Evolutionary conservation across 2,329 filamentous ascomycete species (phyloP).

Genomic region (Paecilomyces fulvus): DNA sequence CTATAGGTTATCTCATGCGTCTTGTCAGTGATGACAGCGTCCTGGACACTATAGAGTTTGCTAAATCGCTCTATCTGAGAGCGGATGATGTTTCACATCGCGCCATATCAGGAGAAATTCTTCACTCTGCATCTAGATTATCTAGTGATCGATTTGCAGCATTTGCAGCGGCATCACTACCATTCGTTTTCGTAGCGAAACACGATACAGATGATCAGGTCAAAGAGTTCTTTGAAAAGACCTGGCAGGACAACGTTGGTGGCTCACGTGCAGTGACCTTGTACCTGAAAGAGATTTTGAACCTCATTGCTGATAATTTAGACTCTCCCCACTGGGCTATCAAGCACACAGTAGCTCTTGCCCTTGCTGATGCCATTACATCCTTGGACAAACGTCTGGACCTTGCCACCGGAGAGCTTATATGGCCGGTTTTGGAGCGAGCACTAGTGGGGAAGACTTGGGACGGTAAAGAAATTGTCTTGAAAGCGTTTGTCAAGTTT

Average conservation of each 20-base stretch:
- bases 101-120: constrained; percentile 71
- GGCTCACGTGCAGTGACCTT: constrained; percentile 72
- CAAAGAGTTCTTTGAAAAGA: constrained; percentile 68
- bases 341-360: constrained; percentile 77
- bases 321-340: constrained; percentile 81
- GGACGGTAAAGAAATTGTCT: constrained; percentile 77
- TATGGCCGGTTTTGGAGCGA: constrained; percentile 82
- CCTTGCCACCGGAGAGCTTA: constrained; percentile 48
- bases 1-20: constrained; percentile 75
- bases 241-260: constrained; percentile 87
- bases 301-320: constrained; percentile 58
- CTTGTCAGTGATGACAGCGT: constrained; percentile 52
- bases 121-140: constrained; percentile 73
- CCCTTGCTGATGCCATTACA: constrained; percentile 64
- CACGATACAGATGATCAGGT: constrained; percentile 79
- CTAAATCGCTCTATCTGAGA: constrained; percentile 66
- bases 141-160: constrained; percentile 81
- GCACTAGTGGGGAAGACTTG: constrained; percentile 84
- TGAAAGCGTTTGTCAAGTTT: constrained; percentile 72
- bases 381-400: constrained; percentile 53
- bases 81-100: constrained; percentile 69
- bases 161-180: constrained; percentile 66
- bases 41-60: constrained; percentile 45
- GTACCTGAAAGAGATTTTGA: constrained; percentile 74
- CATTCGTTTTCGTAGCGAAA: constrained; percentile 79